Evolutionary conservation across 2,329 filamentous ascomycete genomes (phyloP), one percentile per base, ranked within the genome.

Genomic region (Penicillium paneum): DNA sequence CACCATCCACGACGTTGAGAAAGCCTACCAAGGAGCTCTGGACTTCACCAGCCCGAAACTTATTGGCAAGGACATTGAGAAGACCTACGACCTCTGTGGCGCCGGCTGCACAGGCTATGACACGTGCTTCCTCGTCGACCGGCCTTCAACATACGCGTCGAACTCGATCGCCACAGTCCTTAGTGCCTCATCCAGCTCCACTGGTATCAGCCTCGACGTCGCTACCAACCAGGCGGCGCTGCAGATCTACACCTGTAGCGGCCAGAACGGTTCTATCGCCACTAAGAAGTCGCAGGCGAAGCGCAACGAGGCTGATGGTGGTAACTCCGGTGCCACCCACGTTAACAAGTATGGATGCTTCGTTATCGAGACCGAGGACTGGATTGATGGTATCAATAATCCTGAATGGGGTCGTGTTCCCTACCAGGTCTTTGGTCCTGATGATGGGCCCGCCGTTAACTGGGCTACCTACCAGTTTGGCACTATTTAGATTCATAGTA

Each of bases 331-430:
- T 62, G 76, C 68, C 60, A 71, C 67, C 70, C 64, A 71, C 76
- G 64, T 82, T 69, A 62, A 78, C 69, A 58, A 92, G 77, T 90
- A 91, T 68, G 91, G 90, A 31, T 97, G 93, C 73, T 68, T 96
- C 26, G 93, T 96, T 45, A 82, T 97, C 73, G 93, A 97, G 77
- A 90, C 94, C 12, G 84, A 97, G 79, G 91, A 94, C 71, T 97
- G 86, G 83, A 96, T 97, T 67, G 92, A 96, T 70, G 91, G 82
- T 26, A 94, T 97, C 76, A 97, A 96, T 76, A 83, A 95, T 64
- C 92, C 92, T 0, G 83, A 91, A 73, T 97, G 93, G 93, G 85
- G 85, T 55, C 83, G 92, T 52, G 74, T 66, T 29, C 52, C 65
- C 1, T 71, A 70, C 58, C 73, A 77, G 65, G 67, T 78, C 56